Evolutionary conservation across 768 basidiomycete species (phyloP).

Genomic region (Calocera viscosa): DNA sequence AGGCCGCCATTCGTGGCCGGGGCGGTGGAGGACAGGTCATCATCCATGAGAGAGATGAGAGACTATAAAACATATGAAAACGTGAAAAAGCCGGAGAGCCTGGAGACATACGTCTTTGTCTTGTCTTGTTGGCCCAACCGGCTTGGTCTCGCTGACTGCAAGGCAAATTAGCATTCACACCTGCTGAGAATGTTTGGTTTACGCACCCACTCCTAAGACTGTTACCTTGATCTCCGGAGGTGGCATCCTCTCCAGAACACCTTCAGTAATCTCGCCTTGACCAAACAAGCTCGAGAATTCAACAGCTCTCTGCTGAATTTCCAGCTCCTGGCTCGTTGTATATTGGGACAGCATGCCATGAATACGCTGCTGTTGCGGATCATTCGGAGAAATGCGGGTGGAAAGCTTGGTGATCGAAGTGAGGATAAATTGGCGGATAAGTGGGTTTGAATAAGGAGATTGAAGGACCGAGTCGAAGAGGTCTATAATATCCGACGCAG

Average conservation of each 20-base stretch:
- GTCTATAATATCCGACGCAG: slow-evolving; percentile 74
- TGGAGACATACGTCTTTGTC: slow-evolving; percentile 49
- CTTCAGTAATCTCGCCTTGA: slow-evolving; percentile 53
- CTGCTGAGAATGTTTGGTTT: slow-evolving; percentile 20
- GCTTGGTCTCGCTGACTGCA: slow-evolving; percentile 86
- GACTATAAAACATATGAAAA: slow-evolving; percentile 15
- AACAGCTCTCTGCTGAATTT: slow-evolving; percentile 89
- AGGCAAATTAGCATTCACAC: not conserved
- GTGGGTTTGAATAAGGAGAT: slow-evolving; percentile 87
- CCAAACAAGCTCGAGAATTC: slow-evolving; percentile 83
- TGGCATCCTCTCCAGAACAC: slow-evolving; percentile 97
- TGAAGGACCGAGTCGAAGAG: slow-evolving; percentile 75
- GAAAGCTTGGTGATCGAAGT: slow-evolving; percentile 82
- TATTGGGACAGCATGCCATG: slow-evolving; percentile 64
- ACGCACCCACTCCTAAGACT: slow-evolving; percentile 76
- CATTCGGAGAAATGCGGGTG: slow-evolving; percentile 56
- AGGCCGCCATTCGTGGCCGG: slow-evolving; percentile 33
- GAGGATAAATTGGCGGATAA: slow-evolving; percentile 85
- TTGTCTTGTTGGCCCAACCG: slow-evolving; percentile 78
- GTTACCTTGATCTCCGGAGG: slow-evolving; percentile 96
- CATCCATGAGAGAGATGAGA: slow-evolving; percentile 68
- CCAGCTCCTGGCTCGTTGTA: slow-evolving; percentile 79
- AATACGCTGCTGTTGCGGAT: slow-evolving; percentile 64
- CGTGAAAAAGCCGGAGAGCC: not conserved
- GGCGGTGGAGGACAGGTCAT: slow-evolving; percentile 43